Base-by-base conservation (phyloP, 257 asterid genomes). In the Lycium barbarum region DNA sequence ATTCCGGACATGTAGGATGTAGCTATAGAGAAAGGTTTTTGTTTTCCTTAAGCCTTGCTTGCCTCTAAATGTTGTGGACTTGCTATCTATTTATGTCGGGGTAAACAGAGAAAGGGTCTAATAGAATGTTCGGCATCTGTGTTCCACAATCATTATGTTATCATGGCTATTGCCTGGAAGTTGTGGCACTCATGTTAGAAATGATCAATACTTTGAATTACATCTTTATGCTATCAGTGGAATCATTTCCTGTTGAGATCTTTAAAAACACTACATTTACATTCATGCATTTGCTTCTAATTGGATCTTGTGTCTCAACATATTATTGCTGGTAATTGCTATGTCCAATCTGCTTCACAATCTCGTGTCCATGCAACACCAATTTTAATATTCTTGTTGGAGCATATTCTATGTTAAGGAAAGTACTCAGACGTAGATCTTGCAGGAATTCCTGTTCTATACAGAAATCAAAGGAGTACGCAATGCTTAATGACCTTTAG, bases 361-460 rank as follows among this genome's bases (percentile, higher is more conserved):
- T 38, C 72, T 4, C 70, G 49, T 22, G 73, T 36, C 66, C 74
- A 53, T 80, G 82, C 79, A 38, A 35, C 26, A 78, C 14, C 14
- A 54, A 14, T 78, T 53, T 26, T 53, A 51, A 14, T 78, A 78
- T 26, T 51, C 53, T 26, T 78, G 65, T 78, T 13, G 49, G 82
- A 26, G 58, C 65, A 36, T 51, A 53, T 53, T 53, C 33, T 78
- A 14, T 51, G 82, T 53, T 76, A 13, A 76, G 74, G 26, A 78
- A 76, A 78, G 0, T 53, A 78, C 82, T 78, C 6, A 78, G 45
- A 26, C 9, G 82, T 78, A 78, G 49, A 78, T 78, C 88, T 86
- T 66, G 88, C 93, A 94, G 98, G 93, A 59, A 83, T 84, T 86
- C 91, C 88, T 65, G 78, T 87, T 86, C 89, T 84, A 17, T 84